These are phyloP conservation scores for Bryum argenteum DNA, from an alignment of 225 moss, liverwort and hornwort species.

Conservation along the genomic window DNA sequence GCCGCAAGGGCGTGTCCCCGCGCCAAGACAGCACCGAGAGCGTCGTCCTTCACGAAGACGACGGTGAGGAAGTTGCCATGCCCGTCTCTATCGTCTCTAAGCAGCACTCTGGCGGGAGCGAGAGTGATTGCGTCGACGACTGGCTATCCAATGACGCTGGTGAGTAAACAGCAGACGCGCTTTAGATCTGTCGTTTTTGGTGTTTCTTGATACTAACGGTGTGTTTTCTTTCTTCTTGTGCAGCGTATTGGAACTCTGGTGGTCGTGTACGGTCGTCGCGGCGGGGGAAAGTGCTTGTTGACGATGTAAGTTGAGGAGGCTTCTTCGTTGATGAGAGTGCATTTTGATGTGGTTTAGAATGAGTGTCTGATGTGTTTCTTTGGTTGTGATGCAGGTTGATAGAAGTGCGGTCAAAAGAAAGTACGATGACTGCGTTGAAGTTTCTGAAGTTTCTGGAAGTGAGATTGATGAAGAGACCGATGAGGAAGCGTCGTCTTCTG, in stretches of 20 bases:
- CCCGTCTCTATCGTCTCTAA: no score
- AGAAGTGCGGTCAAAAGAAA: slow-evolving; percentile 26
- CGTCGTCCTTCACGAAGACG: slow-evolving; percentile 43
- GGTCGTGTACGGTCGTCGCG: slow-evolving; percentile 23
- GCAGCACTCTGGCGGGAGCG: no score
- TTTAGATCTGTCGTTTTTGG: no score
- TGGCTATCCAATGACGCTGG: slow-evolving; percentile 19
- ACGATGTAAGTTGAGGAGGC: slow-evolving; percentile 15
- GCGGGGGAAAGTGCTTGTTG: slow-evolving; percentile 18
- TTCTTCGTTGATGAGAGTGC: neutral
- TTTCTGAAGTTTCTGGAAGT: slow-evolving; percentile 20
- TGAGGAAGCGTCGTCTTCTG: slow-evolving; percentile 36
- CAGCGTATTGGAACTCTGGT: slow-evolving; percentile 36
- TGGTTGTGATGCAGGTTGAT: slow-evolving; percentile 26
- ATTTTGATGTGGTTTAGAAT: neutral
- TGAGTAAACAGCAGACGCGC: neutral
- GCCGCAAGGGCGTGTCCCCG: neutral
- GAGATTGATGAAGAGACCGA: slow-evolving; percentile 23
- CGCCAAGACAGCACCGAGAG: slow-evolving; percentile 51
- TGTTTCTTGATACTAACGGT: neutral
- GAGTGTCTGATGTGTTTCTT: neutral
- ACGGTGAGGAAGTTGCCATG: neutral
- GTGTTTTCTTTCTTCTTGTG: neutral
- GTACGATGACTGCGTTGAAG: slow-evolving; percentile 24
- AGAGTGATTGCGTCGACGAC: no score